Evolutionary conservation across 1,284 basidiomycete genomes (phyloP).

Genomic region (Phellopilus nigrolimitatus): DNA sequence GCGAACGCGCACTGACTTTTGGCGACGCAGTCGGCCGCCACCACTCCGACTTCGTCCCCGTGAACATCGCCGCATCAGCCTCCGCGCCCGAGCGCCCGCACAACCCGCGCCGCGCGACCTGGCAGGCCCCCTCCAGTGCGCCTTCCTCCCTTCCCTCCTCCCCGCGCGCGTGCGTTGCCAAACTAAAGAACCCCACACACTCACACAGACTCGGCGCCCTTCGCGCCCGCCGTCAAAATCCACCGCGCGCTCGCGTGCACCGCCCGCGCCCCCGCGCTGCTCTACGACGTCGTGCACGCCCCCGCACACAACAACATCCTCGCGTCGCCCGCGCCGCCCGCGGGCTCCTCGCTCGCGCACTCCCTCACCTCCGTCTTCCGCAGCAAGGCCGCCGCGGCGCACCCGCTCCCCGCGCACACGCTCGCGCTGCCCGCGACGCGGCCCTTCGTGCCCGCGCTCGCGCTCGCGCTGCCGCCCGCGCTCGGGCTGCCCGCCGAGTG

Average conservation of each 20-base stretch:
- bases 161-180: neutral
- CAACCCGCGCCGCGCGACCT: slow-evolving; percentile 13
- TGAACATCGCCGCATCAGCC: slow-evolving; percentile 11
- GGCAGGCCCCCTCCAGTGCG: slow-evolving; percentile 9
- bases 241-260: slow-evolving; percentile 17
- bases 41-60: slow-evolving; percentile 15
- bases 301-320: slow-evolving; percentile 56
- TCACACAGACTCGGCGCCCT: neutral
- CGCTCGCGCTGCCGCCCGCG: slow-evolving; percentile 54
- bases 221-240: slow-evolving; percentile 14
- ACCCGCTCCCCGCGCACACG: slow-evolving; percentile 52
- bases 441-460: slow-evolving; percentile 47
- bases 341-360: slow-evolving; percentile 32
- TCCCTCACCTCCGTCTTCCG: too few relatives aligned
- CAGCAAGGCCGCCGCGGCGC: too few relatives aligned
- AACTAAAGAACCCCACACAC: neutral
- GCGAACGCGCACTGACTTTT: neutral
- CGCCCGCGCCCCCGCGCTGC: slow-evolving; percentile 7
- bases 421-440: slow-evolving; percentile 62
- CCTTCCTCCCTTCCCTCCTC: too few relatives aligned
- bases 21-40: slow-evolving; percentile 5
- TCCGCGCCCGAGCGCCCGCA: slow-evolving; percentile 6
- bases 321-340: slow-evolving; percentile 49
- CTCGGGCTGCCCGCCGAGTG: slow-evolving; percentile 50
- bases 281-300: slow-evolving; percentile 52